Evolutionary conservation across 2,329 filamentous ascomycete genomes (phyloP).

Genomic region (Lachnellula hyalina): DNA sequence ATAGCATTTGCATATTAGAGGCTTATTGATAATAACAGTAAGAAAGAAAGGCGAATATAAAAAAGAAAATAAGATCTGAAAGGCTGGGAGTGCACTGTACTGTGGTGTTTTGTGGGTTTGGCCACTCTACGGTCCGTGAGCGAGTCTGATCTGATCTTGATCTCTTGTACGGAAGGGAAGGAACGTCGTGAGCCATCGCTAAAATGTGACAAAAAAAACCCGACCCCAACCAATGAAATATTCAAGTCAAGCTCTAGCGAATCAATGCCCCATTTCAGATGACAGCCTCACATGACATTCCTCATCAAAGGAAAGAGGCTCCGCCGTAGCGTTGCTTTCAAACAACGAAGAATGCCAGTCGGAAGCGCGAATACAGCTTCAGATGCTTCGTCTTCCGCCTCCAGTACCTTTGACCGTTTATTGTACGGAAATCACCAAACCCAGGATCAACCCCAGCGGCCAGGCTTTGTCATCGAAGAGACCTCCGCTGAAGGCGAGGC

Average conservation of each 20-base stretch:
- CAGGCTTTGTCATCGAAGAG: slow-evolving; percentile 19
- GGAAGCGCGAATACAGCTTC: not conserved
- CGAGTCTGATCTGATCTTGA: not conserved
- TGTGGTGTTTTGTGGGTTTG: no score
- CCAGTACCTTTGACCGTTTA: slow-evolving; percentile 8
- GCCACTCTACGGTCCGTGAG: no score
- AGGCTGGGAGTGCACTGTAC: no score
- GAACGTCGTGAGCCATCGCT: no score
- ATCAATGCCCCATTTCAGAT: slow-evolving; percentile 13
- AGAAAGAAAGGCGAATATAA: no score
- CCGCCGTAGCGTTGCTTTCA: slow-evolving; percentile 27
- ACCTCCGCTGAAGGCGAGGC: slow-evolving; percentile 9
- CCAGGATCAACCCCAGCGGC: slow-evolving; percentile 4
- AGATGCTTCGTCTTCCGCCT: slow-evolving; percentile 10
- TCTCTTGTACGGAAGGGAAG: no score
- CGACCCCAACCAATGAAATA: not conserved
- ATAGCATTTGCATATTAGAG: no score
- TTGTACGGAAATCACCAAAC: slow-evolving; percentile 8
- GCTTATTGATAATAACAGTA: no score
- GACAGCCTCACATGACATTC: slow-evolving; percentile 28
- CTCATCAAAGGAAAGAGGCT: slow-evolving; percentile 28
- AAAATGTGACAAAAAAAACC: not conserved
- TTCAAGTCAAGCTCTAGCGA: slow-evolving; percentile 5
- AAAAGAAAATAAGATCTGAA: no score
- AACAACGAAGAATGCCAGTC: slow-evolving; percentile 20